A percentile compares a stretch with the other conserved stretches of the same genome.
Evolutionary conservation across 2,329 filamentous ascomycete genomes (phyloP).

Genomic region (Claviceps sorghi): DNA sequence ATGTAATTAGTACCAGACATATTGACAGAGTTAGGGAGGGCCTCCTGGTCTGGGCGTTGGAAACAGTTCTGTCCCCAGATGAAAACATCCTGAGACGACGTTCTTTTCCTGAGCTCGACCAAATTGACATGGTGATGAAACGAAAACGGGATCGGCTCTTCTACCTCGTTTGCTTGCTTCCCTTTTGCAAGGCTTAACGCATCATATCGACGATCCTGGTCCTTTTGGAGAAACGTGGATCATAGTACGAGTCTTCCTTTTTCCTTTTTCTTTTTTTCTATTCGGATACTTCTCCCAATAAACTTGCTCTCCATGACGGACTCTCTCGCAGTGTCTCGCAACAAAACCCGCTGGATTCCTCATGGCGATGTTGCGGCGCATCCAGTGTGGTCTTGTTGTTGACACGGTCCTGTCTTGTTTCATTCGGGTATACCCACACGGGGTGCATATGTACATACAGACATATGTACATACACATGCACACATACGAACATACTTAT

Average conservation of each 20-base stretch:
- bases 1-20: neutral
- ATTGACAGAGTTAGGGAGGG: too few relatives aligned
- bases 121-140: neutral
- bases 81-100: neutral
- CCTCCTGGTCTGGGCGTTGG: too few relatives aligned
- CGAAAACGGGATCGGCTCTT: neutral
- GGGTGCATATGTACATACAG: neutral
- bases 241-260: neutral
- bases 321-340: too few relatives aligned
- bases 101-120: neutral
- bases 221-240: neutral
- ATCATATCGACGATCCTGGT: neutral
- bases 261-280: neutral
- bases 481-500: neutral
- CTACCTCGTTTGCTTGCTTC: neutral
- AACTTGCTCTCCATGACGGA: too few relatives aligned
- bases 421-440: neutral
- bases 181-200: neutral
- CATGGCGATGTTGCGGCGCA: neutral
- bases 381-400: neutral
- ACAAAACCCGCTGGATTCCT: too few relatives aligned
- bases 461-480: neutral
- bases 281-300: too few relatives aligned
- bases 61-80: neutral
- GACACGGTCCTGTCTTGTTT: neutral